Base-by-base conservation (phyloP, 225 moss, liverwort and hornwort genomes). In the Pseudisothecium myosuroides region DNA sequence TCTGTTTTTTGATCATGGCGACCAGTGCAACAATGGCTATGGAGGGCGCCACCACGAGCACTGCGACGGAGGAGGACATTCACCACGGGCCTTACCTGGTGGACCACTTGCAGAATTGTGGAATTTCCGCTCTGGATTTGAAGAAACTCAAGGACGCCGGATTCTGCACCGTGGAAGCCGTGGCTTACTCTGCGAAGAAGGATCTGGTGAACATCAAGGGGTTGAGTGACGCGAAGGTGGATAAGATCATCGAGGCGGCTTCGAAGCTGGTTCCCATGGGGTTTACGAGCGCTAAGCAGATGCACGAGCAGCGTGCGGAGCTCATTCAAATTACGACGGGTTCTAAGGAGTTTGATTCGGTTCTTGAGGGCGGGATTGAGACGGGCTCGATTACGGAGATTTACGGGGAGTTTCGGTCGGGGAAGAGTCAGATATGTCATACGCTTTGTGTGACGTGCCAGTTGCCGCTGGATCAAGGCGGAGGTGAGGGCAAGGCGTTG, bases 351-450 rank as follows among this genome's bases (percentile, higher is more conserved):
- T 95, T 99, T 12, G 98, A 99, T 80, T 84, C 92, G 2, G 92
- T 99, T 81, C 95, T 99, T 2, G 95, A 96, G 37, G 98, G 98
- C 88, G 98, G 98, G 19, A 91, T 98, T 86, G 98, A 98, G 90
- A 98, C 98, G 12, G 98, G 98, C 14, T 96, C 97, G 1, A 97
- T 98, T 11, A 98, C 98, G 58, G 98, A 98, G 89, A 93, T 98
- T 63, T 98, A 98, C 75, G 98, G 98, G 39, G 98, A 98, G 92
- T 98, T 96, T 85, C 92, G 98, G 31, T 97, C 98, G 5, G 98
- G 98, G 36, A 98, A 98, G 94, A 98, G 97, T 17, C 97, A 98
- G 91, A 85, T 98, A 29, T 95, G 97, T 87, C 98, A 98, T n/a
- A 97, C 98, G 16, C 93, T 99, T 5, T 97, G 97, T 75, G 97